Conservation (phyloP, 139 green algal genomes). For the Chlorella sp. region DNA sequence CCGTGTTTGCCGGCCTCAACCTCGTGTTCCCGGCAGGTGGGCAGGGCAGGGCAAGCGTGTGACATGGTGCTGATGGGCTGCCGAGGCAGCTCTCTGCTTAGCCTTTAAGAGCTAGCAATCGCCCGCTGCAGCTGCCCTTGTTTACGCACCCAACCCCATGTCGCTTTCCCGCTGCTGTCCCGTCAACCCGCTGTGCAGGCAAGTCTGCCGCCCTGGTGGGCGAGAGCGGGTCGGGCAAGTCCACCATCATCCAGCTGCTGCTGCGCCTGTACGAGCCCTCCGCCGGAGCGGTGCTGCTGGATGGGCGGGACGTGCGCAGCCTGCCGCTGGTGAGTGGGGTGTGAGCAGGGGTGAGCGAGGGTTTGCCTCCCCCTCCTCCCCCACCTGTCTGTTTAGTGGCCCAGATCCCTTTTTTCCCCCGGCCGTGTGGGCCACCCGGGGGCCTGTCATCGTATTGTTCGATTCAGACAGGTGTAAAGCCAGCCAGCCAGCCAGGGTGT, state of each 20-base stretch:
- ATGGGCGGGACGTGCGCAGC: constrained; percentile 78
- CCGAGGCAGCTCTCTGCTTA: background rate
- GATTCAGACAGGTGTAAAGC: no score
- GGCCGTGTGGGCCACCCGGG: no score
- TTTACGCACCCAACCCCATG: no score
- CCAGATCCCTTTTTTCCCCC: no score
- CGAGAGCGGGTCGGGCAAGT: constrained; percentile 88
- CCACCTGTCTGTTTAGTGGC: no score
- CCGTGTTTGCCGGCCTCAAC: constrained; percentile 68
- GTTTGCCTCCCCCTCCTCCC: no score
- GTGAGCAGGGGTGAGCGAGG: constrained; percentile 49
- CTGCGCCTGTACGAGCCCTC: constrained; percentile 93
- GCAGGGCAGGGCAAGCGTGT: no score
- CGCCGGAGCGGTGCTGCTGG: constrained; percentile 67
- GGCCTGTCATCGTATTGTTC: no score
- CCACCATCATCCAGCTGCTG: constrained; percentile 87
- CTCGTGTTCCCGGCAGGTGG: constrained; percentile 74
- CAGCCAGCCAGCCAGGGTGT: no score
- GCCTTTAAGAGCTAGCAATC: no score
- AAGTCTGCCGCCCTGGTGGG: constrained; percentile 48
- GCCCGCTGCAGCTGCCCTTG: no score
- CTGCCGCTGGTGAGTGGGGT: constrained; percentile 79
- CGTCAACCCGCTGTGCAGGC: background rate
- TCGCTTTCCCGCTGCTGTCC: background rate
- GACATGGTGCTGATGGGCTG: background rate